phyloP scores from a whole-genome alignment of 805 yeast genomes.

The Metschnikowia hibisci region DNA sequence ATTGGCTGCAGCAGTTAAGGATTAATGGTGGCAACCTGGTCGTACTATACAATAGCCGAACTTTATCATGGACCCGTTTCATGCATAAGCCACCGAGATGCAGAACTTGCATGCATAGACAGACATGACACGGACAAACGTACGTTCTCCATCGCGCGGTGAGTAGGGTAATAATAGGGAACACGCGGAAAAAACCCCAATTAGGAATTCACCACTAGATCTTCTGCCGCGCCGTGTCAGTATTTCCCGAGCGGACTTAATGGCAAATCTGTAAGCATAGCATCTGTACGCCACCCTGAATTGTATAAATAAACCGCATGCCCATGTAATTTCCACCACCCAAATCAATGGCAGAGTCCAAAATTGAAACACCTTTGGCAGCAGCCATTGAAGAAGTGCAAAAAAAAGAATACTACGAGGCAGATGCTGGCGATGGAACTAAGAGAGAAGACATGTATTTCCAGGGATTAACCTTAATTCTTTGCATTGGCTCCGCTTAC shows the following conservation, averaged over 20 bases:
- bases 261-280: too few relatives aligned
- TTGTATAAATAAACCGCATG: too few relatives aligned
- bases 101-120: not conserved
- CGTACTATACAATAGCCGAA: too few relatives aligned
- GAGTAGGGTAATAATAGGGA: not conserved
- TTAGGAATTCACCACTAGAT: not conserved
- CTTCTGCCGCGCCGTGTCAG: not conserved
- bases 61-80: too few relatives aligned
- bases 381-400: not conserved
- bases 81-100: not conserved
- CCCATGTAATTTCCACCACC: too few relatives aligned
- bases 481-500: slow-evolving; percentile 27
- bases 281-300: too few relatives aligned
- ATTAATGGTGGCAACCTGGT: too few relatives aligned
- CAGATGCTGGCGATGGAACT: slow-evolving; percentile 44
- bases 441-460: slow-evolving; percentile 36
- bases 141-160: not conserved
- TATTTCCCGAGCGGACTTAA: slow-evolving; percentile 1
- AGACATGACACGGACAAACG: slow-evolving; percentile 1
- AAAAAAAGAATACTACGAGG: slow-evolving; percentile 25
- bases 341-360: too few relatives aligned
- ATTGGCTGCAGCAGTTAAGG: too few relatives aligned
- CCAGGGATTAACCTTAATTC: slow-evolving; percentile 23
- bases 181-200: not conserved
- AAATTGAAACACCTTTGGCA: not conserved